Conservation (phyloP, 352 stramenopile species). For the Globisporangium acanthophoron region DNA sequence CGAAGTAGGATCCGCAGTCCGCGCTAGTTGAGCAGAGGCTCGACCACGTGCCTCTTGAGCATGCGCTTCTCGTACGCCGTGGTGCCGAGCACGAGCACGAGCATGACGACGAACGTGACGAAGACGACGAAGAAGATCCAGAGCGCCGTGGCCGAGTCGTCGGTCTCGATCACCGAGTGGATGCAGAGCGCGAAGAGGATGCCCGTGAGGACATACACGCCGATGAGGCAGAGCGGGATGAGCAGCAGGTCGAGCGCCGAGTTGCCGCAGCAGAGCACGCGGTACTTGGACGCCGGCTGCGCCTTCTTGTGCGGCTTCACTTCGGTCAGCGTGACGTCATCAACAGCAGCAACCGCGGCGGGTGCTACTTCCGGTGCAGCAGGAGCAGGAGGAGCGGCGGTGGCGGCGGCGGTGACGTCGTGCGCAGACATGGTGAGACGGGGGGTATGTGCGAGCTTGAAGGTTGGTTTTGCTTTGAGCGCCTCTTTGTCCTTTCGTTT, state of each 20-base stretch:
- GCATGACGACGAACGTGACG: conserved; percentile 51
- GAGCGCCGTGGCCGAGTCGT: conserved; percentile 71
- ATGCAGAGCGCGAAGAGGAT: conserved; percentile 70
- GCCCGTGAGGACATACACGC: conserved; percentile 57
- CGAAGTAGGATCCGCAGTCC: no score
- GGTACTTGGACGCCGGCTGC: conserved; percentile 24
- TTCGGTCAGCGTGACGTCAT: conserved; percentile 41
- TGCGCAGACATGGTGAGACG: conserved; percentile 1
- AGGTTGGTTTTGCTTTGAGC: no score
- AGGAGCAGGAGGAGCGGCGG: not conserved
- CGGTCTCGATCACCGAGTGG: conserved; percentile 65
- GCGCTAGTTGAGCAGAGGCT: conserved; percentile 14
- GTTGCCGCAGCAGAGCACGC: conserved; percentile 63
- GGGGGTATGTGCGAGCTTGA: not conserved
- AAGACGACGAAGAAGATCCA: conserved; percentile 80
- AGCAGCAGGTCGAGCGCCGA: conserved; percentile 67
- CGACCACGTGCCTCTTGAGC: conserved; percentile 39
- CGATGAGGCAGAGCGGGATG: conserved; percentile 54
- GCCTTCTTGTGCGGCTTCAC: conserved; percentile 53
- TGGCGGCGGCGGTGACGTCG: not conserved
- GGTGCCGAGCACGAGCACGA: conserved; percentile 54
- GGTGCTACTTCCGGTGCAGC: not conserved
- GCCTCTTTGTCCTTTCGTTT: not conserved
- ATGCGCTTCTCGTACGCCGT: conserved; percentile 63
- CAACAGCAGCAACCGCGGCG: conserved; percentile 16